Percentiles rank a stretch among this genome's conserved stretches.
Conservation (phyloP, 768 basidiomycete species). For the Pleurotus ostreatus region DNA sequence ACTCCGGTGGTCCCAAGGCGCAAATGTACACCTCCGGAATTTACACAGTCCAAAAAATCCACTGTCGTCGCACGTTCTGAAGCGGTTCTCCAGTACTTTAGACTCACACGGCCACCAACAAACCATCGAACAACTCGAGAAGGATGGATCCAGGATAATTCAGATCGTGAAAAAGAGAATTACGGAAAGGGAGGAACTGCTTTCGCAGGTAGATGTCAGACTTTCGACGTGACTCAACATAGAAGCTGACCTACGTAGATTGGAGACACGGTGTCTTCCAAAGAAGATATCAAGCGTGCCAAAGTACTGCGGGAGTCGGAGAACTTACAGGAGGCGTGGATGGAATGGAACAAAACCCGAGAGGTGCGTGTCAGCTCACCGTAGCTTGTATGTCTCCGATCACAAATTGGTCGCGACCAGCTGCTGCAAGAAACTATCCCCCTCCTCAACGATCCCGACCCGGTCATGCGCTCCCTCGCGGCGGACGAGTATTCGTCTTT, state of each 20-base stretch:
- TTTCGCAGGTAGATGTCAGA: slow-evolving; percentile 35
- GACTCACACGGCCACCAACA: not conserved
- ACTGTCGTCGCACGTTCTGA: not conserved
- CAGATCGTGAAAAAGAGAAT: slow-evolving; percentile 51
- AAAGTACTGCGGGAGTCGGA: slow-evolving; percentile 69
- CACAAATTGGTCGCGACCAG: slow-evolving; percentile 37
- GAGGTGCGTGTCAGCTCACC: slow-evolving; percentile 39
- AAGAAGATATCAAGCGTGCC: slow-evolving; percentile 53
- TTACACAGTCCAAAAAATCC: not conserved
- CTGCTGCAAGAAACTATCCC: slow-evolving; percentile 57
- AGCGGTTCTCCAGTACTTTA: not conserved
- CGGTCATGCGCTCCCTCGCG: slow-evolving; percentile 71
- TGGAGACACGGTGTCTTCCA: slow-evolving; percentile 47
- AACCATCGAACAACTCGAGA: slow-evolving; percentile 21
- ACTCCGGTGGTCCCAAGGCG: not conserved
- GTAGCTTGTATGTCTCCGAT: not conserved
- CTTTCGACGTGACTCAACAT: not conserved
- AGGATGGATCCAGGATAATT: slow-evolving; percentile 48
- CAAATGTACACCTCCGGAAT: not conserved
- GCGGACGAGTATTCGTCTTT: slow-evolving; percentile 58
- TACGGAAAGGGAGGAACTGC: slow-evolving; percentile 40
- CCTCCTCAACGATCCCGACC: slow-evolving; percentile 71
- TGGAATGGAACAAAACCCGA: slow-evolving; percentile 49
- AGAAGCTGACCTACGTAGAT: slow-evolving; percentile 29
- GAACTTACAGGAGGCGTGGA: slow-evolving; percentile 65